Conservation (phyloP, 805 yeast species). For the Hanseniaspora guilliermondii region DNA sequence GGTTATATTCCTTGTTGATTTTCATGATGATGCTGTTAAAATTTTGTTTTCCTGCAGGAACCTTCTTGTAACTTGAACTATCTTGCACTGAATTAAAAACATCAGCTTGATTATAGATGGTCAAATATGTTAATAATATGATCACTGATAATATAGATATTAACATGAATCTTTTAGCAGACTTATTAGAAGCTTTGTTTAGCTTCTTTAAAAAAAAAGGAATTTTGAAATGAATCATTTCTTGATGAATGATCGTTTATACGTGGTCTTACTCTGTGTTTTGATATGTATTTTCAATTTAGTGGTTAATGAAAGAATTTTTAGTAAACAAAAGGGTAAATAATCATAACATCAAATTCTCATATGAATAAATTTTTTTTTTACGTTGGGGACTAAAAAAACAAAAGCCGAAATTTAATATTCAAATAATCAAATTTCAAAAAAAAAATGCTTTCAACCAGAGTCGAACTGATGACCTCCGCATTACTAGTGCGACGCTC, state of each 20-base stretch:
- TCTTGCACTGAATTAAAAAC: neutral
- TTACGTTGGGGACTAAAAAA: neutral
- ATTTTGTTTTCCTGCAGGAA: neutral
- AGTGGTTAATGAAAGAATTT: neutral
- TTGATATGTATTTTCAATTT: neutral
- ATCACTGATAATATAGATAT: neutral
- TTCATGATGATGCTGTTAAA: neutral
- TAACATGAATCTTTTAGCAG: neutral
- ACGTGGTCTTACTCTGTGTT: neutral
- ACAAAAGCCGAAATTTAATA: neutral
- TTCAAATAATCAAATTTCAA: neutral
- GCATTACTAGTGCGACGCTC: constrained; percentile 12
- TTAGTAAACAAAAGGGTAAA: no score
- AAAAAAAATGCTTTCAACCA: constrained; percentile 8
- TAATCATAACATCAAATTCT: no score
- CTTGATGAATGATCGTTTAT: neutral
- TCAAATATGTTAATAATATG: neutral
- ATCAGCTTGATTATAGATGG: neutral
- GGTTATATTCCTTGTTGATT: constrained; percentile 1
- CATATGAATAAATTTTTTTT: no score
- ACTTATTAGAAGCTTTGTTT: neutral
- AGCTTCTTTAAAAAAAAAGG: neutral
- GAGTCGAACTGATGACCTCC: constrained; percentile 12
- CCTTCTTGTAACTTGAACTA: neutral
- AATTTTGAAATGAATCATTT: neutral